Base-by-base conservation (phyloP, 257 asterid genomes). In the Gentiana dahurica region DNA sequence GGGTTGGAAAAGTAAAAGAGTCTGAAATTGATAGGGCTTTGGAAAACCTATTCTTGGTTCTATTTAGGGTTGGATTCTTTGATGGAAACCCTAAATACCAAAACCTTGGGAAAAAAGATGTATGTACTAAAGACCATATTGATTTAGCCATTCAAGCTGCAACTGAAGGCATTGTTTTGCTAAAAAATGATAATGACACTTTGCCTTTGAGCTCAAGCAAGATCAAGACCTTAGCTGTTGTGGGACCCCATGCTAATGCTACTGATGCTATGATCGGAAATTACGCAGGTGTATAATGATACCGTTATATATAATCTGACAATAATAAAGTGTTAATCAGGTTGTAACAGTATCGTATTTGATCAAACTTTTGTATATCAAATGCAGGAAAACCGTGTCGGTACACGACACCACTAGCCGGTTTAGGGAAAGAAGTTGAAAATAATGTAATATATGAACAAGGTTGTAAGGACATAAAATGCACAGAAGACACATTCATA, bases 161-260 rank as follows among this genome's bases (percentile, higher is more conserved):
- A 10, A 62, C 74, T 6, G 64, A 79, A 55, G 86, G 90, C 5
- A 70, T 76, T 6, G 86, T 82, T 49, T 72, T 82, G 6, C 70
- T 82, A 5, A 79, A 82, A 59, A 82, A 82, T 43, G 62, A 12
- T 0, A 38, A 65, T 2, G 15, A 48, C 35, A 11, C 69, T 36
- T 55, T 82, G 56, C 90, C 90, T 37, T 55, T 74, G 37, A 49
- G 12, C 51, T 4, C 54, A 0, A 4, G 51, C 1, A n/a, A 59
- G 36, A 49, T 66, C 57, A 60, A 49, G 45, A 63, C 61, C 2
- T 32, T 82, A 10, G 81, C 82, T 0, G 71, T 82, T 34, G 53
- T 82, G 7, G 86, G 86, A 2, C 90, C 84, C 2, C 74, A 76
- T 34, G 77, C 80, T 0, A 74, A 72, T 36, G 81, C 78, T 5